Percentiles rank a stretch among this genome's conserved stretches.
phyloP scores from a whole-genome alignment of 2,329 filamentous ascomycete genomes.

The Epichloe gansuensis region DNA sequence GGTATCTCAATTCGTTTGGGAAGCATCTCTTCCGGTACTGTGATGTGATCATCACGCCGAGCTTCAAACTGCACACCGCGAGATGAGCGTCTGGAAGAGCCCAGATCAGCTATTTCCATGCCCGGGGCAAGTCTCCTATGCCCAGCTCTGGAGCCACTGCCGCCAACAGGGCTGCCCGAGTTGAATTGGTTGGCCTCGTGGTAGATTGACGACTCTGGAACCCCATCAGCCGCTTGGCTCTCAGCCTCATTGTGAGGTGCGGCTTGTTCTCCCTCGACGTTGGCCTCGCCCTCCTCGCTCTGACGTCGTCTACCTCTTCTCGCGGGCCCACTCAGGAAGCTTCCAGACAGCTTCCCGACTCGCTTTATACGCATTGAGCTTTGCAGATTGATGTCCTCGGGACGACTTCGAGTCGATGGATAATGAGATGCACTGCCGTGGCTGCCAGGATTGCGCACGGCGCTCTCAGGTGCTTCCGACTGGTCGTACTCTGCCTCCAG shows the following conservation, averaged over 20 bases:
- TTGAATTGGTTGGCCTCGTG: conserved; percentile 31
- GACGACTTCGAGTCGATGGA: conserved; percentile 35
- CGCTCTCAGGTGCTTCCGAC: conserved; percentile 36
- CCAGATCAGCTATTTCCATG: conserved; percentile 20
- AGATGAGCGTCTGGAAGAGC: conserved; percentile 20
- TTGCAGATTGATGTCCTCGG: conserved; percentile 55
- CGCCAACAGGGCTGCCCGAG: conserved; percentile 46
- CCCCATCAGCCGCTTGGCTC: conserved; percentile 25
- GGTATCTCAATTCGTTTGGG: conserved; percentile 39
- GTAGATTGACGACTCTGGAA: conserved; percentile 31
- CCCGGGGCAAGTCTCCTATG: conserved; percentile 28
- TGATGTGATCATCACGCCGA: conserved; percentile 12
- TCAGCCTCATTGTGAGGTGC: conserved; percentile 30
- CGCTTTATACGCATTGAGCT: conserved; percentile 68
- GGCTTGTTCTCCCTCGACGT: conserved; percentile 29
- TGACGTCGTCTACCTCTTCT: conserved; percentile 56
- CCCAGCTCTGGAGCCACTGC: conserved; percentile 29
- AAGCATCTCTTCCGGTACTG: conserved; percentile 8
- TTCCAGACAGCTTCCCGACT: conserved; percentile 60
- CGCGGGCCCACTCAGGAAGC: conserved; percentile 68
- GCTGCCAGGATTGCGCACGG: conserved; percentile 32
- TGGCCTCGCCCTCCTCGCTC: conserved; percentile 47
- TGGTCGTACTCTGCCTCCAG: conserved; percentile 33
- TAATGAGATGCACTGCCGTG: conserved; percentile 42
- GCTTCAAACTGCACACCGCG: conserved; percentile 10